These are phyloP conservation scores for Deinandra increscens DNA, from an alignment of 129 eudicot genomes.

Conservation along the genomic window DNA sequence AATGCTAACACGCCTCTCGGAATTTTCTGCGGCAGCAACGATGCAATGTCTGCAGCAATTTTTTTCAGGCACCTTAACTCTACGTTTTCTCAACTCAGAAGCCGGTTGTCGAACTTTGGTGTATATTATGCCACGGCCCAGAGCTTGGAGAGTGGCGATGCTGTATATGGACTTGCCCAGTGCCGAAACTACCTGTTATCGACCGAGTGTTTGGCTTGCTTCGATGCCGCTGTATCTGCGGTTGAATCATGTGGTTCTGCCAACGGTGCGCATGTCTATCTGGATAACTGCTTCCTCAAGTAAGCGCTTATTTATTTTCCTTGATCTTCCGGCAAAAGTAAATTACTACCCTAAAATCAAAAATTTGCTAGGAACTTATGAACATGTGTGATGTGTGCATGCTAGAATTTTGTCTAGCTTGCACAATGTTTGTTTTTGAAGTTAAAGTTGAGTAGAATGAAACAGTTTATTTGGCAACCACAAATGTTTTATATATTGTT, in stretches of 20 bases:
- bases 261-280: slow-evolving; percentile 61
- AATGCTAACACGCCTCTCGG: slow-evolving; percentile 17
- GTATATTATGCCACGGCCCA: slow-evolving; percentile 46
- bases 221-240: slow-evolving; percentile 45
- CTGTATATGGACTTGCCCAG: slow-evolving; percentile 57
- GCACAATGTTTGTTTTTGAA: too few relatives aligned
- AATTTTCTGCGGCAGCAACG: slow-evolving; percentile 54
- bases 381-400: too few relatives aligned
- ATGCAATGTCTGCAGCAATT: slow-evolving; percentile 33
- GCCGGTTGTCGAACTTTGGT: slow-evolving; percentile 31
- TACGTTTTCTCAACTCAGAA: slow-evolving; percentile 49
- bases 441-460: too few relatives aligned
- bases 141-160: slow-evolving; percentile 51
- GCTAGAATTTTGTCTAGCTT: too few relatives aligned
- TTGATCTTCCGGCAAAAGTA: too few relatives aligned
- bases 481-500: too few relatives aligned
- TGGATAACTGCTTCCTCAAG: slow-evolving; percentile 74
- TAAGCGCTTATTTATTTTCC: background rate
- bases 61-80: slow-evolving; percentile 49
- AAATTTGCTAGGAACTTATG: too few relatives aligned
- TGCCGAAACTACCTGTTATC: slow-evolving; percentile 56
- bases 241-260: slow-evolving; percentile 56
- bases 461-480: too few relatives aligned
- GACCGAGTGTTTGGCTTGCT: slow-evolving; percentile 55
- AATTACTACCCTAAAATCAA: too few relatives aligned